Conservation (phyloP, 2,329 filamentous ascomycete genomes). For the Fusarium humuli region DNA sequence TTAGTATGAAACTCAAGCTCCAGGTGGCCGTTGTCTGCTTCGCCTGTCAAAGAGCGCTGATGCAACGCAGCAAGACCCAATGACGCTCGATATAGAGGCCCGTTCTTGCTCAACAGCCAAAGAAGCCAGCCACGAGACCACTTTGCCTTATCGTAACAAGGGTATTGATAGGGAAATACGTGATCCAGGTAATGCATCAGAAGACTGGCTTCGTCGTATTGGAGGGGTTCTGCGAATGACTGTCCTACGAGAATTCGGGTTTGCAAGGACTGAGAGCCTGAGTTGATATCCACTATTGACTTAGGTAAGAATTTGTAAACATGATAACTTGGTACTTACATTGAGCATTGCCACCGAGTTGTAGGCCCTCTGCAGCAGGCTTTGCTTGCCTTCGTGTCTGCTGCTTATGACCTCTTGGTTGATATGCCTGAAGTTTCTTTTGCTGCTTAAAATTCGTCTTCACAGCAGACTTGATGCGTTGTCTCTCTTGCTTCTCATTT, state of each 20-base stretch:
- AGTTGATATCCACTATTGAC: neutral
- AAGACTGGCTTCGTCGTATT: neutral
- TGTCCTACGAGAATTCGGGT: neutral
- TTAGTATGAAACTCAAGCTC: neutral
- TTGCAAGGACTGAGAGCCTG: neutral
- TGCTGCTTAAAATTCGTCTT: neutral
- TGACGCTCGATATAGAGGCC: neutral
- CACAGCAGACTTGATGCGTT: neutral
- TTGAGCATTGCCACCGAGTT: neutral
- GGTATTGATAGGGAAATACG: neutral
- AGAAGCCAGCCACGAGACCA: conserved; percentile 1
- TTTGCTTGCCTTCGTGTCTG: rapidly evolving
- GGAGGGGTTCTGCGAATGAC: neutral
- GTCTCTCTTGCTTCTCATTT: neutral
- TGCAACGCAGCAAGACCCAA: neutral
- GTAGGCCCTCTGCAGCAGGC: rapidly evolving
- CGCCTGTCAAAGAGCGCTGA: neutral
- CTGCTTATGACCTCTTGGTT: rapidly evolving
- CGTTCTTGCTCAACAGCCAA: neutral
- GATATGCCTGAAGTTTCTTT: neutral
- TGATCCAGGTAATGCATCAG: neutral
- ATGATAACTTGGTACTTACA: neutral
- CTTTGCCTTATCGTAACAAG: neutral
- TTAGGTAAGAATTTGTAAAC: neutral
- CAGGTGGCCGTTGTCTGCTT: neutral